These are phyloP conservation scores for Plasmodium yoelii DNA, from an alignment of 169 alveolate genomes.

Conservation along the genomic window DNA sequence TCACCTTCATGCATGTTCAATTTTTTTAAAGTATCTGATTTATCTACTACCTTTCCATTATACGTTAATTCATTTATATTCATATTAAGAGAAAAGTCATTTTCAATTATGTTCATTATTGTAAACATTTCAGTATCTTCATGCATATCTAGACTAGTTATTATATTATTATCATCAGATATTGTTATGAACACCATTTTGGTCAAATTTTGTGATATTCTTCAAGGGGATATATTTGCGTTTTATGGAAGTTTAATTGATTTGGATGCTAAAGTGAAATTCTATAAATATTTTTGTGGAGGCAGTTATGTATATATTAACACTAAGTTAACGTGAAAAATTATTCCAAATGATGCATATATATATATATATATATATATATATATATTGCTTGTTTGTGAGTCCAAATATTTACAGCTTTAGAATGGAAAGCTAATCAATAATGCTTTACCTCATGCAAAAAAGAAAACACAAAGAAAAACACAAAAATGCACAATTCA, in stretches of 20 bases:
- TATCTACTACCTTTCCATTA: conserved; percentile 35
- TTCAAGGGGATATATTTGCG: background rate
- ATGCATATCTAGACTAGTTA: conserved; percentile 69
- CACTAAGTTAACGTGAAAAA: too few relatives aligned
- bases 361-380: too few relatives aligned
- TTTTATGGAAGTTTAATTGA: background rate
- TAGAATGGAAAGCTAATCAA: too few relatives aligned
- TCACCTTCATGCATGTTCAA: conserved; percentile 67
- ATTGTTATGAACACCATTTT: conserved; percentile 72
- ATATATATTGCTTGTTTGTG: too few relatives aligned
- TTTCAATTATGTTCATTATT: conserved; percentile 58
- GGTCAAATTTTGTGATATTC: background rate
- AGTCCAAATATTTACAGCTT: too few relatives aligned
- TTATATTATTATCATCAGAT: conserved; percentile 69
- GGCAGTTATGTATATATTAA: too few relatives aligned
- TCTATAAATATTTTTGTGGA: too few relatives aligned
- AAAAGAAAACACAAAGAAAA: too few relatives aligned
- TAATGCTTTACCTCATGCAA: too few relatives aligned
- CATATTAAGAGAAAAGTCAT: conserved; percentile 59
- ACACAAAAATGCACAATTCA: too few relatives aligned
- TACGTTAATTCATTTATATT: conserved; percentile 55
- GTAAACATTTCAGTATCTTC: conserved; percentile 73
- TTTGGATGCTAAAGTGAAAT: too few relatives aligned
- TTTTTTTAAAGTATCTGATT: conserved; percentile 60
- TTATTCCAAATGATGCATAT: too few relatives aligned